Evolutionary conservation across 495 filamentous ascomycete genomes (phyloP).

Genomic region (Lophiostoma macrostomum): DNA sequence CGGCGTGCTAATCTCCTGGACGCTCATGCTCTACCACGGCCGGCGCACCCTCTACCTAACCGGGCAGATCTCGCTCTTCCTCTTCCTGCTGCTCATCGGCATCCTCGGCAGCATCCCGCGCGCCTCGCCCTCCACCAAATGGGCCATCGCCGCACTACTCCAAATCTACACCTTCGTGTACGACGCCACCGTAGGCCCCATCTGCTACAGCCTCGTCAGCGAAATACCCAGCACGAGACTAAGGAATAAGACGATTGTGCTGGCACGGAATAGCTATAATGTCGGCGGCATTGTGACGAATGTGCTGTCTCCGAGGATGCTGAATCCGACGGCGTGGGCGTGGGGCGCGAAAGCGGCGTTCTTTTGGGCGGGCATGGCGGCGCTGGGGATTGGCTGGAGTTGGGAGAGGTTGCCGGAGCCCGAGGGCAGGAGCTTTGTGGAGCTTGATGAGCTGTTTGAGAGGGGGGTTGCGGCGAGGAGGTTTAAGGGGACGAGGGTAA

Average conservation of each 20-base stretch:
- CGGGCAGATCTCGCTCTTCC: conserved; percentile 60
- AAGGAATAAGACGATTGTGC: conserved; percentile 68
- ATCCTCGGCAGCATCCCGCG: conserved; percentile 62
- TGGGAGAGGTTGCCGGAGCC: conserved; percentile 75
- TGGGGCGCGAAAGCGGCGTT: conserved; percentile 75
- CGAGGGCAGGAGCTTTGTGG: conserved; percentile 63
- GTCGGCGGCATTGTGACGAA: conserved; percentile 63
- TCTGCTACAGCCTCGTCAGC: conserved; percentile 72
- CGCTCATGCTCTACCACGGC: conserved; percentile 65
- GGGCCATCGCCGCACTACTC: conserved; percentile 70
- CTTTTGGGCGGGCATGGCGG: conserved; percentile 73
- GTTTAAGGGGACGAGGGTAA: no score
- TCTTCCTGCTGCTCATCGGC: conserved; percentile 67
- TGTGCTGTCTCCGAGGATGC: conserved; percentile 54
- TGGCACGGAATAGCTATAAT: conserved; percentile 65
- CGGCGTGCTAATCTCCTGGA: conserved; percentile 70
- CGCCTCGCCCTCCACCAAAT: conserved; percentile 48
- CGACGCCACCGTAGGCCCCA: conserved; percentile 70
- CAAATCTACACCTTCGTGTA: conserved; percentile 69
- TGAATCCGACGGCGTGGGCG: conserved; percentile 69
- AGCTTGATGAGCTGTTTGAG: conserved; percentile 66
- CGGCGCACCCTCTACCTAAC: conserved; percentile 69
- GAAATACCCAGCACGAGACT: conserved; percentile 70
- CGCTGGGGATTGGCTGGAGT: conserved; percentile 66
- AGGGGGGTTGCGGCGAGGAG: conserved; percentile 53